Conservation (phyloP, 805 yeast genomes). For the Clavispora carvajalis region DNA sequence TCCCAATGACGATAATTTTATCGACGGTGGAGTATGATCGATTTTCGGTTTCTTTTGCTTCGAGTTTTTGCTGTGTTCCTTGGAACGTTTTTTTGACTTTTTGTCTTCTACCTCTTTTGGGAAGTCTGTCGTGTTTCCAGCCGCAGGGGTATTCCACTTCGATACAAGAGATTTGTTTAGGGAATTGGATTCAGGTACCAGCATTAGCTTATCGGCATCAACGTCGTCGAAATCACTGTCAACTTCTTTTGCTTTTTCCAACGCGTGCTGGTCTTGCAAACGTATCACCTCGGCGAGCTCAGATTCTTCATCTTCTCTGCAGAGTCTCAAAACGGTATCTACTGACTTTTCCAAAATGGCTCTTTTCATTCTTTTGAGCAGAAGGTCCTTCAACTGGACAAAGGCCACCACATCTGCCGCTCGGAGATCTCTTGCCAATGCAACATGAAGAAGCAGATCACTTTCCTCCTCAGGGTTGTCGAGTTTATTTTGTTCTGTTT, state of each 20-base stretch:
- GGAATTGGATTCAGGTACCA: conserved; percentile 57
- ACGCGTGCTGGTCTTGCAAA: conserved; percentile 10
- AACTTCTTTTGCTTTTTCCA: conserved; percentile 19
- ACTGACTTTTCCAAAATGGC: conserved; percentile 58
- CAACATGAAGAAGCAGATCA: conserved; percentile 41
- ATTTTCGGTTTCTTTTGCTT: conserved; percentile 36
- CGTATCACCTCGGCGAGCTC: conserved; percentile 41
- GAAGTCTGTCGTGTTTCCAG: conserved; percentile 4
- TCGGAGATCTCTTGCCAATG: conserved; percentile 57
- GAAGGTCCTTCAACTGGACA: conserved; percentile 60
- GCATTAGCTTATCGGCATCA: conserved; percentile 50
- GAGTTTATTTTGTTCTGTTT: conserved; percentile 41
- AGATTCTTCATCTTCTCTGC: conserved; percentile 56
- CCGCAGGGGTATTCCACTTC: conserved; percentile 47
- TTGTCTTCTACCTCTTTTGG: conserved; percentile 20
- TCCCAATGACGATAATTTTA: conserved; percentile 71
- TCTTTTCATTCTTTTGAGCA: conserved; percentile 66
- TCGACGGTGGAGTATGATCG: conserved; percentile 65
- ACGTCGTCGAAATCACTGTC: conserved; percentile 40
- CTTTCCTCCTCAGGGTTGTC: conserved; percentile 21
- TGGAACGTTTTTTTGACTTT: conserved; percentile 47
- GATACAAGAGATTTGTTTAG: conserved; percentile 74
- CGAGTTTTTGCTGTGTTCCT: conserved; percentile 35
- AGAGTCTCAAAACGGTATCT: conserved; percentile 49
- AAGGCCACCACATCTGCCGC: conserved; percentile 48